These are phyloP conservation scores for Chytriomyces sp. DNA, from an alignment of 192 early-diverging fungal species.

Conservation along the genomic window DNA sequence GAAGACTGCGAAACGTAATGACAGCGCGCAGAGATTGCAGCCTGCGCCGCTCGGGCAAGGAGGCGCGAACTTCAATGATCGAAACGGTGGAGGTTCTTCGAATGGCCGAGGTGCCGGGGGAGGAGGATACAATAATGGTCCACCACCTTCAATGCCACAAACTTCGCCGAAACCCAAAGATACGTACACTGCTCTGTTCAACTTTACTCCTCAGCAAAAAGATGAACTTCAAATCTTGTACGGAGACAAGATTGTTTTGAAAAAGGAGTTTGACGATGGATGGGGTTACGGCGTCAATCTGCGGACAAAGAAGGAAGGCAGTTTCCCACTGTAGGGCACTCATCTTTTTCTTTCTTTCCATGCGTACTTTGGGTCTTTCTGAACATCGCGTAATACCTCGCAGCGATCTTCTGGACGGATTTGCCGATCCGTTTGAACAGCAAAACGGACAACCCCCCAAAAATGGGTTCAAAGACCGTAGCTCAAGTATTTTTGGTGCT, in stretches of 20 bases:
- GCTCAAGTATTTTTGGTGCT: conserved; percentile 19
- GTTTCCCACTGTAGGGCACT: too few species aligned
- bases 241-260: conserved; percentile 17
- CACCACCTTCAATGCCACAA: too few species aligned
- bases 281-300: conserved; percentile 1
- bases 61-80: background rate
- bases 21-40: background rate
- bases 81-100: background rate
- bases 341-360: conserved; percentile 3
- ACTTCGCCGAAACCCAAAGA: background rate
- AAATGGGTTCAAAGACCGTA: background rate
- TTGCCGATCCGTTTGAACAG: conserved; percentile 12
- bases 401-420: conserved; percentile 21
- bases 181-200: conserved; percentile 6
- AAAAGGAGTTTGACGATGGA: conserved; percentile 14
- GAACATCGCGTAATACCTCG: conserved; percentile 1
- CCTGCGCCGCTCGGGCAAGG: background rate
- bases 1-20: background rate
- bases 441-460: background rate
- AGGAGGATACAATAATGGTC: background rate
- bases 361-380: background rate
- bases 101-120: background rate
- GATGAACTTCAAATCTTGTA: conserved; percentile 2
- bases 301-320: background rate
- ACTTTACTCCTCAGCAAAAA: background rate